Percentiles rank a stretch among this genome's conserved stretches.
phyloP scores from a whole-genome alignment of 1,284 basidiomycete genomes.

The Fistulina hepatica region DNA sequence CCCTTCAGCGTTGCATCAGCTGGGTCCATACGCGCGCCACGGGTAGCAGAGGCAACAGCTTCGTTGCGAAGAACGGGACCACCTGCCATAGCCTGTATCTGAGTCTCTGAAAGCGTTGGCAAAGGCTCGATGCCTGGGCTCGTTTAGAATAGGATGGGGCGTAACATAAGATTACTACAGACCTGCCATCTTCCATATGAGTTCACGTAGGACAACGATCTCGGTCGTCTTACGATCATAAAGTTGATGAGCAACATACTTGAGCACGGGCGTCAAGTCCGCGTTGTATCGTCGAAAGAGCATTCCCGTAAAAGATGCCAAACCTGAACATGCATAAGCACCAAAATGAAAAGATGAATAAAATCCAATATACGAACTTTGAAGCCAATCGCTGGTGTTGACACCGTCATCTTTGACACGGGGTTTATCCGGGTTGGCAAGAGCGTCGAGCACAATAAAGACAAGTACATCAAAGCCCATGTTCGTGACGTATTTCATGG shows the following conservation, averaged over 20 bases:
- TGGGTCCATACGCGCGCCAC: slow-evolving; percentile 61
- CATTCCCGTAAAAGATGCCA: slow-evolving; percentile 89
- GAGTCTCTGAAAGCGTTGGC: slow-evolving; percentile 79
- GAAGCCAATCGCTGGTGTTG: slow-evolving; percentile 86
- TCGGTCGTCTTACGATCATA: slow-evolving; percentile 79
- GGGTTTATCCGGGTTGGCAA: slow-evolving; percentile 78
- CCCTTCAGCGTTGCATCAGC: slow-evolving; percentile 48
- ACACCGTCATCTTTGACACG: slow-evolving; percentile 90
- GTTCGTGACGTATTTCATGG: slow-evolving; percentile 80
- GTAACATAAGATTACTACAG: too few species aligned
- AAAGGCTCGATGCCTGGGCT: slow-evolving; percentile 88
- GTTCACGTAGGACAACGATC: slow-evolving; percentile 81
- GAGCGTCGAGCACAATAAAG: slow-evolving; percentile 80
- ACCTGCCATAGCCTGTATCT: slow-evolving; percentile 84
- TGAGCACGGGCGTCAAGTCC: slow-evolving; percentile 76
- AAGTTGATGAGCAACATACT: slow-evolving; percentile 88
- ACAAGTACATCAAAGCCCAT: slow-evolving; percentile 93
- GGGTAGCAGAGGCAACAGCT: slow-evolving; percentile 60
- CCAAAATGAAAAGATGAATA: slow-evolving; percentile 5
- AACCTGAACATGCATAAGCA: slow-evolving; percentile 37
- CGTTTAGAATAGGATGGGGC: too few species aligned
- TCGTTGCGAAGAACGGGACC: slow-evolving; percentile 84
- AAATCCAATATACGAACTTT: slow-evolving; percentile 51
- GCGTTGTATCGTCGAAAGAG: slow-evolving; percentile 82
- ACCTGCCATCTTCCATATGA: slow-evolving; percentile 95